Evolutionary conservation across 2,329 filamentous ascomycete genomes (phyloP), one percentile per base, ranked within the genome.

Genomic region (Xylariales sp.): DNA sequence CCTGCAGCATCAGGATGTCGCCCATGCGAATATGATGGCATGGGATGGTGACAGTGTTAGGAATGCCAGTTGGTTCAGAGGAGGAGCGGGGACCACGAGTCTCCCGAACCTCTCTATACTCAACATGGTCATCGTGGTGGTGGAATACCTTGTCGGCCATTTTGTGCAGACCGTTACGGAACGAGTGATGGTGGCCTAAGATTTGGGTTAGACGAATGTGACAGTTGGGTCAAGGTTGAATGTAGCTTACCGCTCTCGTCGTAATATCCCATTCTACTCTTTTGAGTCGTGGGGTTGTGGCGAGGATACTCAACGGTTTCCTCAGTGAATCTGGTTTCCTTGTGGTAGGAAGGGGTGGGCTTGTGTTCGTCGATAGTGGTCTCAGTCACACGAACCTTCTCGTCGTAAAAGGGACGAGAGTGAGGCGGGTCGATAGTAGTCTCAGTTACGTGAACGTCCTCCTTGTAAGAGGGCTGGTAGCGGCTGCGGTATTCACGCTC

Each of bases 21-120:
- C 93, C 93, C 60, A 97, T 87, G 75, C 93, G 93, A 75, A 98
- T 91, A 80, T 97, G 94, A 82, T 98, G 88, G 85, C 89, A 95
- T 53, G 94, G 93, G 70, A 98, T 96, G 65, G 90, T 91, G 68
- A 97, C 90, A 58, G 88, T 95, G 78, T 93, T 90, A 64, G 84
- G 76, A 46, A 72, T 55, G 24, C 20, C 20, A 10, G 31, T 14
- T n/a, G 39, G 39, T 31, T 34, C 15, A 6, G 28, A 22, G n/a
- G 21, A 27, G 16, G 14, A 7, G 10, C 24, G 39, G 19, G 39
- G 16, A 16, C 14, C 16, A 21, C 39, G 38, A 16, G 31, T 32
- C 21, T 40, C 29, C 28, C 28, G 38, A 19, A 31, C 37, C 16
- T 31, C 25, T 9, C 29, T 40, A 24, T 28, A 18, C 39, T 42